Evolutionary conservation across 371 early-diverging fungal genomes (phyloP), one percentile per base, ranked within the genome.

Genomic region (Mucor piriformis): DNA sequence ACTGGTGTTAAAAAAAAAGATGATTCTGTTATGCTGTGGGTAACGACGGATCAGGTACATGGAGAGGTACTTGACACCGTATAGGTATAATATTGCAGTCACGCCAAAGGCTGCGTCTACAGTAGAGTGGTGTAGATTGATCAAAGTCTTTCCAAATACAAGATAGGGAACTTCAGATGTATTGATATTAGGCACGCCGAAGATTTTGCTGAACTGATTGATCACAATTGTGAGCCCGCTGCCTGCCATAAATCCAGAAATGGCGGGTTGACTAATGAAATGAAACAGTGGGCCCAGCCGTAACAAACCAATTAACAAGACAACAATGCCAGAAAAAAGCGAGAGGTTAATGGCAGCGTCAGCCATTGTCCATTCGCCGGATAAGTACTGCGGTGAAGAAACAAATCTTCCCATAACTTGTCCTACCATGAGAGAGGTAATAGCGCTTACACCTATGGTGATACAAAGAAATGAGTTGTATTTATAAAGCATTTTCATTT

Each of bases 231-330:
- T 88, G 2, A 88, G 62, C 0, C 90, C 92, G 35, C 89, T 87
- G 4, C 91, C 91, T 3, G 88, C 81, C 61, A 88, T 88, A 50
- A 92, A 92, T 0, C 92, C 92, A 10, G 83, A 78, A 34, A 92
- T 80, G 2, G 88, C 90, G 0, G 89, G 86, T 13, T 82, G 79
- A 16, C 92, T 87, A 52, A 95, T 92, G 58, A 94, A 92, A 55
- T 93, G 90, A 44, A 92, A 87, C 5, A 95, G 67, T 47, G 91
- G 77, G 3, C 94, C 95, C 3, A 95, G 73, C 1, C 90, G 85
- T 21, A 95, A 59, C 7, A 92, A 44, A 18, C 94, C 91, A n/a
- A 95, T 70, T 16, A 73, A 69, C 6, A 85, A 55, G 21, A 85
- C 76, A 18, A 90, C 66, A 48, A 89, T 29, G 54, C 95, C 92